phyloP scores from a whole-genome alignment of 345 rosid species.

The Ailanthus altissimus region DNA sequence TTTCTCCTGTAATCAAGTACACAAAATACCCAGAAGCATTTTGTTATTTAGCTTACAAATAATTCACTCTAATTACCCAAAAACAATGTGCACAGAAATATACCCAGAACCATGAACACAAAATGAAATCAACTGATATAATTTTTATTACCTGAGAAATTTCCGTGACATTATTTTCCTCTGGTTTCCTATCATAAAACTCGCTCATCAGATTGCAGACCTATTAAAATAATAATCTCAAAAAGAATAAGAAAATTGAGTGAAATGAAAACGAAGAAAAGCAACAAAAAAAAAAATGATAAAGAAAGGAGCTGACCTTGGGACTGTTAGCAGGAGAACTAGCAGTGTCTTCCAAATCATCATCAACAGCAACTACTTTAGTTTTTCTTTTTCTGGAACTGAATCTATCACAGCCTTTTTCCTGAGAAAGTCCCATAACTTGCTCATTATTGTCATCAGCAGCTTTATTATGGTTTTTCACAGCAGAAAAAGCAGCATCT shows the following conservation, averaged over 20 bases:
- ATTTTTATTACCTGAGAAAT: conserved; percentile 28
- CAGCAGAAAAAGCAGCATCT: conserved; percentile 46
- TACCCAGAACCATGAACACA: not conserved
- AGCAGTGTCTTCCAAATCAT: conserved; percentile 65
- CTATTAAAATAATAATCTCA: conserved; percentile 19
- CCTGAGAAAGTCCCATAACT: not conserved
- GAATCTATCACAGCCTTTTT: conserved; percentile 19
- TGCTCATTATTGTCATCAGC: not conserved
- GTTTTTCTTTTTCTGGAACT: conserved; percentile 40
- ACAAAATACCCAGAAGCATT: not conserved
- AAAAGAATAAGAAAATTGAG: not conserved
- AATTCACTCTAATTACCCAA: not conserved
- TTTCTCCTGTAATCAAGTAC: conserved; percentile 27
- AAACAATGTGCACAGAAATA: not conserved
- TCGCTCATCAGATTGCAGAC: conserved; percentile 30
- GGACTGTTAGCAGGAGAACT: conserved; percentile 53
- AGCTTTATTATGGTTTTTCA: conserved; percentile 10
- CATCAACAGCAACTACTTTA: conserved; percentile 33
- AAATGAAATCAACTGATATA: not conserved
- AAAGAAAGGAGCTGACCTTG: conserved; percentile 32
- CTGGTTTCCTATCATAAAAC: conserved; percentile 31
- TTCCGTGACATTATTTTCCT: conserved; percentile 22
- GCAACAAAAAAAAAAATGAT: not conserved
- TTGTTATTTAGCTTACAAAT: not conserved
- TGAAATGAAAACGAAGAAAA: not conserved